Evolutionary conservation across 805 yeast genomes (phyloP).

Genomic region (Ogataea thermomethanolica): DNA sequence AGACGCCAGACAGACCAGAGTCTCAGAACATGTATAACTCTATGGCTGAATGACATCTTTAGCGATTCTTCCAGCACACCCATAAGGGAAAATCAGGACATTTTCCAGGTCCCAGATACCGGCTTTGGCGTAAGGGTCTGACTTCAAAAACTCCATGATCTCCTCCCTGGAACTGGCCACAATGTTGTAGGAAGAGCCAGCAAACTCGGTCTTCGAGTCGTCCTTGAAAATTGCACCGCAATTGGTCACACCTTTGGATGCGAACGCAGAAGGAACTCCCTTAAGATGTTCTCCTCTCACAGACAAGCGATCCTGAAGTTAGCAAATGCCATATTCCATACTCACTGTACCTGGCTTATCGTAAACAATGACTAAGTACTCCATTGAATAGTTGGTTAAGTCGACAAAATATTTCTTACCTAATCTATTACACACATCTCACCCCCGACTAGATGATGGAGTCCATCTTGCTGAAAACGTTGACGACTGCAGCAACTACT

Average conservation of each 20-base stretch:
- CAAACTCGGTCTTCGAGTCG: slow-evolving; percentile 48
- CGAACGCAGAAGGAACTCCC: slow-evolving; percentile 40
- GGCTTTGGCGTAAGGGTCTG: slow-evolving; percentile 57
- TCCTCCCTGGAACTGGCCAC: slow-evolving; percentile 65
- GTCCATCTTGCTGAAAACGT: slow-evolving; percentile 91
- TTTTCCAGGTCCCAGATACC: slow-evolving; percentile 77
- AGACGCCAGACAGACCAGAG: too few species aligned
- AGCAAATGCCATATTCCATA: not conserved
- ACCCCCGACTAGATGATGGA: slow-evolving; percentile 53
- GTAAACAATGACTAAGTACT: slow-evolving; percentile 65
- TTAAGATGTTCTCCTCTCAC: slow-evolving; percentile 53
- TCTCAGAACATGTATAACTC: not conserved
- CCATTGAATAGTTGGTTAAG: slow-evolving; percentile 32
- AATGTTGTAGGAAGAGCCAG: slow-evolving; percentile 65
- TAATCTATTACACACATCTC: slow-evolving; percentile 8
- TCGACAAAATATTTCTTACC: slow-evolving; percentile 8
- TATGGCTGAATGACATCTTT: slow-evolving; percentile 25
- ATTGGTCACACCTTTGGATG: slow-evolving; percentile 40
- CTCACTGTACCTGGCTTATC: slow-evolving; percentile 57
- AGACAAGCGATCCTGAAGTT: slow-evolving; percentile 44
- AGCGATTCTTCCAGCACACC: slow-evolving; percentile 43
- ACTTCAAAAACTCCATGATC: slow-evolving; percentile 57
- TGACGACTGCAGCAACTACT: slow-evolving; percentile 87
- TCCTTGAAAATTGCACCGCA: slow-evolving; percentile 53
- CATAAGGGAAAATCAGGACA: slow-evolving; percentile 54